phyloP scores from a whole-genome alignment of 306 rosid species.

The Vicia villosa region DNA sequence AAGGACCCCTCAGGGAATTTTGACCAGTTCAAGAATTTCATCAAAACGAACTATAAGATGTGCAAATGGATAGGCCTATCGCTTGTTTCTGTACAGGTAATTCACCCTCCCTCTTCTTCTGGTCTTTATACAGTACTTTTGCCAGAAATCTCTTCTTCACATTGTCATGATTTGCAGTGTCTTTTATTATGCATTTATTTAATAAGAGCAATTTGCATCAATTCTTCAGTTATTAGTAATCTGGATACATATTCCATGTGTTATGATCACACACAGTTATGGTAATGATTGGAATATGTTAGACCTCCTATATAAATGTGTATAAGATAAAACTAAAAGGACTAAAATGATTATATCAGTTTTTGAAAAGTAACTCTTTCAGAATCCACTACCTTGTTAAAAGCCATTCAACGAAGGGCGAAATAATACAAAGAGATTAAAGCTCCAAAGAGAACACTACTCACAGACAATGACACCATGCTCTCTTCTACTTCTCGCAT shows the following conservation, averaged over 20 bases:
- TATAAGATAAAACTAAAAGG: too few species aligned
- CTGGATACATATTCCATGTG: slow-evolving; percentile 10
- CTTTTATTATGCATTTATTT: not conserved
- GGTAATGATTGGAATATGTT: too few species aligned
- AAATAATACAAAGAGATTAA: too few species aligned
- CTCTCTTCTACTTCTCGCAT: too few species aligned
- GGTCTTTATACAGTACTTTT: not conserved
- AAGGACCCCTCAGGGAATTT: slow-evolving; percentile 70
- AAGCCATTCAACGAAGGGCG: too few species aligned
- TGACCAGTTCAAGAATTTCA: slow-evolving; percentile 63
- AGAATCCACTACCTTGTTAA: too few species aligned
- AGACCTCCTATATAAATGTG: too few species aligned
- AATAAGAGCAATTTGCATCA: not conserved
- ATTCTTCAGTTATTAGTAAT: slow-evolving; percentile 24
- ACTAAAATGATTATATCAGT: too few species aligned
- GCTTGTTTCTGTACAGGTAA: slow-evolving; percentile 68
- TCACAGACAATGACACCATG: too few species aligned
- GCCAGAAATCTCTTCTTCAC: slow-evolving; percentile 18
- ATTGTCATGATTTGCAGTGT: not conserved
- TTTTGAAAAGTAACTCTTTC: too few species aligned
- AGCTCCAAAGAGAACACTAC: too few species aligned
- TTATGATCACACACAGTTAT: not conserved
- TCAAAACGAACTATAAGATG: slow-evolving; percentile 60
- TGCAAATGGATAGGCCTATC: slow-evolving; percentile 80
- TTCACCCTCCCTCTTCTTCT: slow-evolving; percentile 32